Base-by-base conservation (phyloP, 2,329 filamentous ascomycete genomes). In the Hirsutella minnesotensis region DNA sequence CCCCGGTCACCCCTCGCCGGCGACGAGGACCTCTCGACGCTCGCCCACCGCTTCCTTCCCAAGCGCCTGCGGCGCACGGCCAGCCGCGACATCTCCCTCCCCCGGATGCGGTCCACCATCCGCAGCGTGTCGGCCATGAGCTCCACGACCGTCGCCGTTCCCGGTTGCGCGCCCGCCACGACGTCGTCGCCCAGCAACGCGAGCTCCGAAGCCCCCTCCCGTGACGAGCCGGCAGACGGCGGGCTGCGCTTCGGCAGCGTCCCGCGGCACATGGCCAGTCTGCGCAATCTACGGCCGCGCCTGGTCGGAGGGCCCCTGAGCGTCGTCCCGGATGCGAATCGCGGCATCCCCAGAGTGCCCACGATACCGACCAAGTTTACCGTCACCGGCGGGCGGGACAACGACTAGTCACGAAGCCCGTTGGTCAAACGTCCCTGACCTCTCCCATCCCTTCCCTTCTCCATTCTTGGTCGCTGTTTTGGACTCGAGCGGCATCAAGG, bases 41-140 rank as follows among this genome's bases (percentile, higher is more conserved):
- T 52, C 42, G 48, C 47, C 47, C 54, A 46, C 30, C 46, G 43
- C 39, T 41, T 48, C 16, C 44, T 49, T 5, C 58, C 59, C 13
- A 60, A 59, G 48, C 75, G 75, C 63, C 59, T 77, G 39, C 70
- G 75, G 43, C 72, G 72, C 59, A 69, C 65, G 8, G 59, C 67
- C 43, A 66, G 67, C n/a, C 60, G 65, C 10, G 60, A 69, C 47
- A 63, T 72, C 46, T 48, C 61, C 42, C 43, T 57, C 41, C 44
- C 60, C 27, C 57, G 57, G 29, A 47, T 67, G 22, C 58, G 61
- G 33, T 55, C 48, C 46, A 52, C 48, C 20, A 53, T 55, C 27
- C 55, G 57, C 27, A 58, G 56, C 45, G 47, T 56, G 12, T 54
- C 60, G 24, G 48, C 51, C 29, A 49, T 48, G 18, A 44, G 50